Evolutionary conservation across 176 grass and related monocot genomes (phyloP).

Genomic region (Oryza meyeriana): DNA sequence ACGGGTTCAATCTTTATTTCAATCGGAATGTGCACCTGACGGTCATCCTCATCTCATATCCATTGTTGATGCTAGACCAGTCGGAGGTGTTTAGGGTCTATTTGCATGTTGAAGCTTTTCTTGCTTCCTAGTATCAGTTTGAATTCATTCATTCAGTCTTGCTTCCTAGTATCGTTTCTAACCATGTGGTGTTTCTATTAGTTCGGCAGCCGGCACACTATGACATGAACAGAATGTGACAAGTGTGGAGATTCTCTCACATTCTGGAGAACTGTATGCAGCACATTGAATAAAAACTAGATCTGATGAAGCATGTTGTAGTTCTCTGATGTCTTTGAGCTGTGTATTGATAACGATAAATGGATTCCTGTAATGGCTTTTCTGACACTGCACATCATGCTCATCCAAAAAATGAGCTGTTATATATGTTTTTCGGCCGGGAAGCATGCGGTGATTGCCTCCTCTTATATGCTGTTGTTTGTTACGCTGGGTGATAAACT

Average conservation of each 20-base stretch:
- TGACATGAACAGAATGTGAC: constrained; percentile 30
- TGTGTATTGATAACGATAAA: not conserved
- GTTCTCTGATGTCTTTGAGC: not conserved
- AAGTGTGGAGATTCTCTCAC: constrained; percentile 28
- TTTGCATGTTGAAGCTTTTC: constrained; percentile 39
- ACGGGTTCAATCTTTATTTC: constrained; percentile 35
- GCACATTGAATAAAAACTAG: constrained; percentile 33
- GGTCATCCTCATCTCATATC: constrained; percentile 51
- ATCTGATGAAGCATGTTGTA: not conserved
- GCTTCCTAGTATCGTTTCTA: constrained; percentile 19
- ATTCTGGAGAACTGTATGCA: constrained; percentile 4
- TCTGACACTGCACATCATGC: not conserved
- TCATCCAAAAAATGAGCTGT: not conserved
- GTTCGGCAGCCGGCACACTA: not conserved
- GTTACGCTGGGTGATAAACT: not conserved
- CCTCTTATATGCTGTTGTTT: not conserved
- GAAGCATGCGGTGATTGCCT: not conserved
- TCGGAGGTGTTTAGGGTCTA: constrained; percentile 70
- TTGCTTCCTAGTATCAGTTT: constrained; percentile 40
- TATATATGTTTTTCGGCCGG: not conserved
- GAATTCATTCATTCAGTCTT: constrained; percentile 46
- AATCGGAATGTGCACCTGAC: constrained; percentile 62
- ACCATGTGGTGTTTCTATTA: constrained; percentile 17
- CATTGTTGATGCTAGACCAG: constrained; percentile 55
- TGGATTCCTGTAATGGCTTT: not conserved